Percentiles rank a stretch among this genome's conserved stretches.
Evolutionary conservation across 108 stramenopile species (phyloP).

Genomic region (Aurantiochytrium sp.): DNA sequence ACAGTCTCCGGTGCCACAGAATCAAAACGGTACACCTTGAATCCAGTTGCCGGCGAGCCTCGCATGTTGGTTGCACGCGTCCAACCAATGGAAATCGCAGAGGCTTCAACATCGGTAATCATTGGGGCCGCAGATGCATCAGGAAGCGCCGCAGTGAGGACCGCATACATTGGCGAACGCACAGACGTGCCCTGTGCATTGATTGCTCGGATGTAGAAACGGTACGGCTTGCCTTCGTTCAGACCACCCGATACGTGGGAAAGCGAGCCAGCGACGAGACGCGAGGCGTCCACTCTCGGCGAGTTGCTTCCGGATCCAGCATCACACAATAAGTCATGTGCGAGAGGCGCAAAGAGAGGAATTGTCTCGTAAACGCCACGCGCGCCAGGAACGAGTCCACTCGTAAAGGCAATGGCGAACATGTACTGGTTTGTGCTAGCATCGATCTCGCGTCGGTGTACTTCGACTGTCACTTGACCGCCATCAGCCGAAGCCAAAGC

Average conservation of each 20-base stretch:
- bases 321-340: background rate
- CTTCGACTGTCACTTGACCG: background rate
- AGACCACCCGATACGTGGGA: conserved; percentile 33
- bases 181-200: conserved; percentile 57
- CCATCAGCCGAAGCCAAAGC: background rate
- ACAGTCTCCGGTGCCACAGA: conserved; percentile 53
- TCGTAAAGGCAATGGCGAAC: background rate
- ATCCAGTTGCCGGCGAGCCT: conserved; percentile 63
- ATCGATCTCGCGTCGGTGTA: background rate
- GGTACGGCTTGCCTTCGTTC: conserved; percentile 59
- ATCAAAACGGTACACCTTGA: conserved; percentile 60
- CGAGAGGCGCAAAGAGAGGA: background rate
- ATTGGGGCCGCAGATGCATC: conserved; percentile 32
- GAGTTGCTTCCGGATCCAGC: background rate
- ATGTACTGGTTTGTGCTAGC: background rate
- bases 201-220: conserved; percentile 62
- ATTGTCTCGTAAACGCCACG: background rate
- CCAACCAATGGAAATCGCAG: conserved; percentile 53
- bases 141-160: conserved; percentile 45
- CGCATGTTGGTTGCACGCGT: conserved; percentile 37
- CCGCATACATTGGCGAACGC: conserved; percentile 53
- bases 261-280: background rate
- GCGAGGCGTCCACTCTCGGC: background rate
- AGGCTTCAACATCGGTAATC: conserved; percentile 49
- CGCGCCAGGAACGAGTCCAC: background rate